These are phyloP conservation scores for Begonia peltatifolia DNA, from an alignment of 306 rosid genomes.

Conservation along the genomic window DNA sequence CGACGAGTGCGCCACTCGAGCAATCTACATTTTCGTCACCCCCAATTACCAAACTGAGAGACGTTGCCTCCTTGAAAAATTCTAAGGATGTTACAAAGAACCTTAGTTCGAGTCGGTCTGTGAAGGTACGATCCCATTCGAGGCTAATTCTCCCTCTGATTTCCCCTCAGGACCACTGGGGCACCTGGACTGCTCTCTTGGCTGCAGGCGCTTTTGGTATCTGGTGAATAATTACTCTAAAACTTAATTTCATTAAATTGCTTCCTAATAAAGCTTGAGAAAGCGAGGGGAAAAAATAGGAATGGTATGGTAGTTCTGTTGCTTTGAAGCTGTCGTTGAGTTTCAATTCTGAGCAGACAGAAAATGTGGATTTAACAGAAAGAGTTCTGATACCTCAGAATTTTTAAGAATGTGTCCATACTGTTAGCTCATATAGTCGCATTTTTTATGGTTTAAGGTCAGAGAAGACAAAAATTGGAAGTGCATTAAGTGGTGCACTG, in stretches of 20 bases:
- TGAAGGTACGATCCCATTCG: conserved; percentile 19
- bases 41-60: neutral
- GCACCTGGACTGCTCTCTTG: conserved; percentile 56
- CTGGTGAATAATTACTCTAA: conserved; percentile 22
- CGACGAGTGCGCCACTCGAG: neutral
- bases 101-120: conserved; percentile 2
- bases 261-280: conserved; percentile 2
- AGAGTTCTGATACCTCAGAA: no score
- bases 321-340: no score
- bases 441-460: conserved; percentile 23
- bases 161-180: conserved; percentile 58
- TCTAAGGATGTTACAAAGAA: neutral
- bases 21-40: conserved; percentile 2
- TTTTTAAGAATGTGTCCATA: no score
- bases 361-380: no score
- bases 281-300: neutral
- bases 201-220: conserved; percentile 55
- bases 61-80: neutral
- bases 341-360: no score
- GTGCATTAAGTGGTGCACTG: conserved; percentile 55
- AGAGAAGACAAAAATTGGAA: conserved; percentile 61
- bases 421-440: neutral
- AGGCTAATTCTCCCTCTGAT: conserved; percentile 32
- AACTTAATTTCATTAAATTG: neutral
- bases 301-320: neutral